phyloP scores from a whole-genome alignment of 495 filamentous ascomycete species.

The Apiosordaria backusii region DNA sequence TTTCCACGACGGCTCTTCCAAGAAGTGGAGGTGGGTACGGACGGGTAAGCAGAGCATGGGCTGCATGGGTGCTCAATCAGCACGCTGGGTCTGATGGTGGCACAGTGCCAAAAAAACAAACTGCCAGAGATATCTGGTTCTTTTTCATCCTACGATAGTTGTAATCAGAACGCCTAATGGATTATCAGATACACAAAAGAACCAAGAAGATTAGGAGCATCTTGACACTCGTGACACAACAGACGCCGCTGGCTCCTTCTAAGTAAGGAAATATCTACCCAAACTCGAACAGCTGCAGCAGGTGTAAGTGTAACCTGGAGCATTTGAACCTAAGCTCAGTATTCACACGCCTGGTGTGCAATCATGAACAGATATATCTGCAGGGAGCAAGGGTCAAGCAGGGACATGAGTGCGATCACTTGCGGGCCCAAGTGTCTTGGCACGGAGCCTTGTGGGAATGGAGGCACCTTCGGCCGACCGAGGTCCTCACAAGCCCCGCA shows the following conservation, averaged over 20 bases:
- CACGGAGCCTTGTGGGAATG: slow-evolving; percentile 10
- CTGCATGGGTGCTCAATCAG: slow-evolving; percentile 10
- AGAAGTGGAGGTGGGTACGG: background rate
- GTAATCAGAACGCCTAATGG: too few relatives aligned
- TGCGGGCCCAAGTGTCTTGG: slow-evolving; percentile 18
- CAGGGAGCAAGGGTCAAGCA: slow-evolving; percentile 10
- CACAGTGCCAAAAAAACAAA: background rate
- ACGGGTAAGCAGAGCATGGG: slow-evolving; percentile 8
- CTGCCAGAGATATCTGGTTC: background rate
- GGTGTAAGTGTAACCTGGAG: background rate
- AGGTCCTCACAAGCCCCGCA: background rate
- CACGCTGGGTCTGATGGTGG: background rate
- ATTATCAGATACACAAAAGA: too few relatives aligned
- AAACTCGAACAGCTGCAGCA: background rate
- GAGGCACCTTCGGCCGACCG: slow-evolving; percentile 13
- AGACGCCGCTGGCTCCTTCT: background rate
- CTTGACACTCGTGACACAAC: background rate
- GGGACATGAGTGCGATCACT: slow-evolving; percentile 19
- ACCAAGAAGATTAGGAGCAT: background rate
- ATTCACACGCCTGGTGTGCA: background rate
- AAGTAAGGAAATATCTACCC: background rate
- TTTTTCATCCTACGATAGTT: background rate
- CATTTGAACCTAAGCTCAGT: background rate
- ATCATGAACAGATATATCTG: background rate
- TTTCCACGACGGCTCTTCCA: slow-evolving; percentile 12